Percentiles rank a stretch among this genome's conserved stretches.
phyloP scores from a whole-genome alignment of 2,329 filamentous ascomycete species.

The Fulvia fulva region DNA sequence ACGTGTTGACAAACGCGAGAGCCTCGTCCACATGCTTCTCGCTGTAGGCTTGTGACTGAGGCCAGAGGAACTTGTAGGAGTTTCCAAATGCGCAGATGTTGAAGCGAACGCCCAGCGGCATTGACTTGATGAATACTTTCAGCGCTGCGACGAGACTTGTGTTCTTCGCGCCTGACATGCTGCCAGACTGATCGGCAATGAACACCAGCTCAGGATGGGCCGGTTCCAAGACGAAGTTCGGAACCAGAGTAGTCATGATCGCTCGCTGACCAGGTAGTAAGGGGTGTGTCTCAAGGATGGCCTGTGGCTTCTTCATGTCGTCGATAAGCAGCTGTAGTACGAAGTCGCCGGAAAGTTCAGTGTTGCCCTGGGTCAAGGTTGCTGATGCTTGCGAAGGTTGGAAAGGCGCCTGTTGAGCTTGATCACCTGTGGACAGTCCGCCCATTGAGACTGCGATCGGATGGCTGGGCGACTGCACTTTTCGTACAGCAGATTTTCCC shows the following conservation, averaged over 20 bases:
- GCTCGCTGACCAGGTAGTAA: conserved; percentile 59
- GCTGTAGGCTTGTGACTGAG: conserved; percentile 45
- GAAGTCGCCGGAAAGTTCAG: conserved; percentile 61
- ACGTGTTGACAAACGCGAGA: conserved; percentile 39
- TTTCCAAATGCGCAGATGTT: conserved; percentile 67
- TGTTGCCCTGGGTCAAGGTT: conserved; percentile 51
- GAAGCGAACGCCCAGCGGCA: conserved; percentile 62
- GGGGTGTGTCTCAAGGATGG: conserved; percentile 64
- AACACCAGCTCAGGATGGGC: conserved; percentile 64
- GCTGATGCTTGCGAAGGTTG: conserved; percentile 60
- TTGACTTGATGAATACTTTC: conserved; percentile 61
- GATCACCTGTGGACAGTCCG: conserved; percentile 46
- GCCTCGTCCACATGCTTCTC: conserved; percentile 45
- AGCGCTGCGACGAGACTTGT: conserved; percentile 53
- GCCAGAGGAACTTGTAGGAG: conserved; percentile 45
- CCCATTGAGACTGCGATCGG: conserved; percentile 64
- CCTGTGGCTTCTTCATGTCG: conserved; percentile 57
- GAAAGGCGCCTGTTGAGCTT: conserved; percentile 38
- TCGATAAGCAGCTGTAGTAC: conserved; percentile 61
- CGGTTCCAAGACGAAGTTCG: conserved; percentile 60
- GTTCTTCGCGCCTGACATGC: conserved; percentile 55
- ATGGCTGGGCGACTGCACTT: conserved; percentile 64
- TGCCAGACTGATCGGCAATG: conserved; percentile 67
- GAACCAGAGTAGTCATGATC: conserved; percentile 67
- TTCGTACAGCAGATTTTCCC: conserved; percentile 54